phyloP scores from a whole-genome alignment of 1,284 basidiomycete genomes.

The Moesziomyces sp. region DNA sequence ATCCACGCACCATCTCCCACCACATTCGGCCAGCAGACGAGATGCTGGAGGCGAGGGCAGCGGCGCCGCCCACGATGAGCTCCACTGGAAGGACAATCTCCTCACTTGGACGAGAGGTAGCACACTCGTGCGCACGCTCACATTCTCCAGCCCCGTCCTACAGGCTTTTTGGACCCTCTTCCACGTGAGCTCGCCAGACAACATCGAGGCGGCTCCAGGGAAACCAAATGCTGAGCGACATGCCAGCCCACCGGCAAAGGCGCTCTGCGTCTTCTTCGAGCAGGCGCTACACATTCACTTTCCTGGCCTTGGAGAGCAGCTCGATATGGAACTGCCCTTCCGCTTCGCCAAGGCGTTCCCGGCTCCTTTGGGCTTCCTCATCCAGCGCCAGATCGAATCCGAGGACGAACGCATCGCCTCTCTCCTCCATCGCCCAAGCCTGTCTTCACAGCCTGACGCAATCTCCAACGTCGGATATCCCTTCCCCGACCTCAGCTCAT shows the following conservation, averaged over 20 bases:
- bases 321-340: conserved; percentile 51
- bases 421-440: conserved; percentile 3
- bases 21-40: neutral
- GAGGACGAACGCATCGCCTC: conserved; percentile 46
- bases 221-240: conserved; percentile 8
- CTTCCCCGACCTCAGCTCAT: conserved; percentile 26
- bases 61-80: conserved; percentile 25
- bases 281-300: conserved; percentile 53
- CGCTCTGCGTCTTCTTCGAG: conserved; percentile 59
- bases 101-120: conserved; percentile 53
- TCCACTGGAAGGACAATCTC: conserved; percentile 40
- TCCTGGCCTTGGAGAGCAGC: conserved; percentile 48
- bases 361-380: conserved; percentile 47
- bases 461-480: conserved; percentile 15
- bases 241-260: conserved; percentile 10
- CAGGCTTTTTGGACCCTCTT: conserved; percentile 59
- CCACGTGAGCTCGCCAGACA: conserved; percentile 27
- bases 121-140: conserved; percentile 44
- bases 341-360: conserved; percentile 47
- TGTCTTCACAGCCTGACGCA: conserved; percentile 2
- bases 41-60: neutral
- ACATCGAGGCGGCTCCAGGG: conserved; percentile 32
- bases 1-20: neutral
- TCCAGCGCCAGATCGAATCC: conserved; percentile 49
- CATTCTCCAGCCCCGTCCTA: conserved; percentile 36